phyloP scores from a whole-genome alignment of 179 eudicot genomes.

The Camellia oleifera region DNA sequence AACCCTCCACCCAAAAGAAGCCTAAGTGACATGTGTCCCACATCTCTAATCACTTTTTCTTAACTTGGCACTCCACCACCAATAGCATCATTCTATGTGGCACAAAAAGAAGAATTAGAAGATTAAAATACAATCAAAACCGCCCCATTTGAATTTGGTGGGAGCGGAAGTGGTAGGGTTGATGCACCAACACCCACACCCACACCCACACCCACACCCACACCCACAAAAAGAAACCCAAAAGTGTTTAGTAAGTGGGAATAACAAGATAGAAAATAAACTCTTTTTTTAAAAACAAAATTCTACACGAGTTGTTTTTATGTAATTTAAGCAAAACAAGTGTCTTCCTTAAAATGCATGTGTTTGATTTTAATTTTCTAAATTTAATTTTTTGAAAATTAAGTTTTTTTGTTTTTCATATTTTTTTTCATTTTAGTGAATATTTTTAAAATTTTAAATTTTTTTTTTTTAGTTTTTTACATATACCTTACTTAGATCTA shows the following conservation, averaged over 20 bases:
- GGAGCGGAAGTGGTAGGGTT: conserved; percentile 24
- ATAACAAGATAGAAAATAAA: conserved; percentile 3
- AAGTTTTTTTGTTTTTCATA: too few relatives aligned
- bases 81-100: conserved; percentile 5
- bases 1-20: too few relatives aligned
- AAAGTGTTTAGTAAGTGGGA: not conserved
- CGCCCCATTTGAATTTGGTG: conserved; percentile 18
- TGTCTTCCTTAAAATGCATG: not conserved
- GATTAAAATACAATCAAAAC: not conserved
- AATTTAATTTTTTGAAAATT: too few relatives aligned
- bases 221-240: not conserved
- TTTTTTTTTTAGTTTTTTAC: too few relatives aligned
- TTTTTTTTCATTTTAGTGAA: too few relatives aligned
- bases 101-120: not conserved
- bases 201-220: not conserved
- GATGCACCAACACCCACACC: conserved; percentile 8
- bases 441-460: too few relatives aligned
- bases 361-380: too few relatives aligned
- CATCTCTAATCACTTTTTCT: conserved; percentile 16
- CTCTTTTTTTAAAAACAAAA: not conserved
- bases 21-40: conserved; percentile 15
- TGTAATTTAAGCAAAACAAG: not conserved
- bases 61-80: conserved; percentile 9
- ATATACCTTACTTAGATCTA: too few relatives aligned
- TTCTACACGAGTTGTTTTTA: not conserved